Base-by-base conservation (phyloP, 345 rosid genomes). In the Salix arbutifolia region DNA sequence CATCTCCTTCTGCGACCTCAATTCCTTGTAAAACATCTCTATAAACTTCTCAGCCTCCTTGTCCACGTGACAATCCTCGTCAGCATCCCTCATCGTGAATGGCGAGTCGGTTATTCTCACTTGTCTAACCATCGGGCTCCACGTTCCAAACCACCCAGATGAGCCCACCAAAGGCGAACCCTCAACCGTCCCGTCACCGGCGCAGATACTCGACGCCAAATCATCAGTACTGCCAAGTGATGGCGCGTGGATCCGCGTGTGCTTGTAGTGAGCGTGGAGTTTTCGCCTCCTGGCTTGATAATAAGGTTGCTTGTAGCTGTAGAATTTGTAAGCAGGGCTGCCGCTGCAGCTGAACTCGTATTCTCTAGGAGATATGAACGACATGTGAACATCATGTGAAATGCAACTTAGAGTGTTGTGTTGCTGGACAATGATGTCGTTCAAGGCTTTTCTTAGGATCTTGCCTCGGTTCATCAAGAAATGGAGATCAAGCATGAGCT, bases 291-390 rank as follows among this genome's bases (percentile, higher is more conserved):
- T 8, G 73, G 76, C 33, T 23, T 9, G 75, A 30, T 48, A 46
- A 23, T 33, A 38, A 11, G 70, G 62, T 0, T 58, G 64, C 64
- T 58, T 58, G 64, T 58, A 23, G 65, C 48, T 58, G 76, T 56
- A 72, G 18, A 74, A 74, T 11, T 33, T 58, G 19, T 53, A 76
- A 13, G 74, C 52, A 0, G 83, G 80, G 72, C 79, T 86, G 74
- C 74, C 67, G 64, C 85, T 79, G 77, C 88, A 86, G 80, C 88
- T 83, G 67, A 83, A 86, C 78, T 86, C 85, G 38, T 86, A 83
- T 33, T 86, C 86, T 1, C 75, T 37, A 2, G 82, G 85, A 14
- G 80, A 77, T 6, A 76, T 70, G 50, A 76, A 76, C 6, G 84
- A 66, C 10, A 76, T 33, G 48, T 71, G 77, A 12, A 17, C 74